These are phyloP conservation scores for Cetradonia linearis DNA, from an alignment of 495 filamentous ascomycete genomes.

Conservation along the genomic window DNA sequence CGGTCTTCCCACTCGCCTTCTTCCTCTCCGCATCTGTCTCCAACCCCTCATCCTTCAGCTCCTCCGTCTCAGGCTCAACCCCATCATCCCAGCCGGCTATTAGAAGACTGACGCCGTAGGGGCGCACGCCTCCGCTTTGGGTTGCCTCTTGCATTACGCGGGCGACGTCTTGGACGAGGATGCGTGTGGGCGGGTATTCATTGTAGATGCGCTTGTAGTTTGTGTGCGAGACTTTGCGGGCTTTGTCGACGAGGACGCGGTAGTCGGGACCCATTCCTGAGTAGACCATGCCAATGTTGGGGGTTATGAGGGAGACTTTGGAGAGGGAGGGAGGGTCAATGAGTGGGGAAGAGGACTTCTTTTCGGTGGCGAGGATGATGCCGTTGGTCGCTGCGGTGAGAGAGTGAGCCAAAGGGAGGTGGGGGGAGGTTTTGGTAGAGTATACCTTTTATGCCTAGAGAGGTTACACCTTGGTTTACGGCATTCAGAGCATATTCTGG, in stretches of 20 bases:
- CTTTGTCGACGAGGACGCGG: slow-evolving; percentile 91
- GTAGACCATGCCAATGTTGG: slow-evolving; percentile 99
- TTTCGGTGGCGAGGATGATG: slow-evolving; percentile 97
- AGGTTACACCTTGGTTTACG: slow-evolving; percentile 97
- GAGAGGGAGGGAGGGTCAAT: slow-evolving; percentile 89
- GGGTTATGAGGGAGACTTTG: slow-evolving; percentile 95
- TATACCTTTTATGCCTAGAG: slow-evolving; percentile 93
- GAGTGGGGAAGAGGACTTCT: slow-evolving; percentile 95
- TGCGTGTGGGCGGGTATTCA: slow-evolving; percentile 96
- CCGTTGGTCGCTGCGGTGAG: slow-evolving; percentile 73
- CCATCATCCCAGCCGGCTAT: slow-evolving; percentile 98
- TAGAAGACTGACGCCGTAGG: slow-evolving; percentile 93
- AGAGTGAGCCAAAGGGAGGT: neutral
- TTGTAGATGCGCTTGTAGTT: slow-evolving; percentile 99
- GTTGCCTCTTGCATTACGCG: slow-evolving; percentile 98
- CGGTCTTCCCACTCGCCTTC: slow-evolving; percentile 65
- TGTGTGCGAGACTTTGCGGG: slow-evolving; percentile 97
- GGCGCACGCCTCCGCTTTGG: slow-evolving; percentile 91
- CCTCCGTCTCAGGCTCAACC: slow-evolving; percentile 64
- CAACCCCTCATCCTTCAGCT: slow-evolving; percentile 34
- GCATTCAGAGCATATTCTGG: slow-evolving; percentile 98
- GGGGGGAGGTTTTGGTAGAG: slow-evolving; percentile 5
- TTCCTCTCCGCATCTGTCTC: slow-evolving; percentile 56
- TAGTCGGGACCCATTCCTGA: slow-evolving; percentile 98
- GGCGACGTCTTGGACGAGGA: slow-evolving; percentile 97